Evolutionary conservation across 768 basidiomycete genomes (phyloP), one percentile per base, ranked within the genome.

Genomic region (Suillus ampliporus): DNA sequence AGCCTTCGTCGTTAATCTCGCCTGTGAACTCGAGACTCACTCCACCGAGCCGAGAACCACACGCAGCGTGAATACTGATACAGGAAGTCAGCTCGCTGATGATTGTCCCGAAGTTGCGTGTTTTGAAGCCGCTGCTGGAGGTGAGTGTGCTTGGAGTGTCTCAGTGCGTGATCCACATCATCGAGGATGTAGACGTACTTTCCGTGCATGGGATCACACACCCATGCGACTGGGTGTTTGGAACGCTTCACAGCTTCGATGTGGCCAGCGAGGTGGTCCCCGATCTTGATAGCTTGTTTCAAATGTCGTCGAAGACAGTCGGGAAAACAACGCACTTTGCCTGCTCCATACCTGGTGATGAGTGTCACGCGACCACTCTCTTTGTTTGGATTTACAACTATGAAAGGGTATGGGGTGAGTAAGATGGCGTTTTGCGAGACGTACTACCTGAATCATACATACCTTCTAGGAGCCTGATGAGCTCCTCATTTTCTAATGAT

Each of bases 121-220:
- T 98, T 77, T 98, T 99, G 64, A 95, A 83, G 15, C 92, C 93
- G 0, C 83, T 84, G 31, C 83, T 79, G 6, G 94, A 92, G 1
- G 92, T 92, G 60, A 89, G 84, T 2, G 96, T 98, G 78, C 94
- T 97, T 43, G 48, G 44, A 35, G 15, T 21, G 28, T n/a, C 26
- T 52, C 21, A 44, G 28, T n/a, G 11, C 6, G 8, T 35, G 9
- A 21, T 7, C 10, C n/a, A 31, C 31, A 64, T 37, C 35, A 57
- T 46, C 50, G 37, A 47, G 58, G 52, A 63, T 38, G n/a, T 35
- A n/a, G 5, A 83, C 92, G 68, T 71, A 95, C 94, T 98, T 97
- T 79, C 96, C 97, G 69, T 99, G 97, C 97, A 99, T 99, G 3
- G 96, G 95, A 77, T 99, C 97, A 71, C 93, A 96, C 56, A 96